Percentiles rank a stretch among this genome's conserved stretches.
Evolutionary conservation across 2,329 filamentous ascomycete species (phyloP).

Genomic region (Aschersonia sp.): DNA sequence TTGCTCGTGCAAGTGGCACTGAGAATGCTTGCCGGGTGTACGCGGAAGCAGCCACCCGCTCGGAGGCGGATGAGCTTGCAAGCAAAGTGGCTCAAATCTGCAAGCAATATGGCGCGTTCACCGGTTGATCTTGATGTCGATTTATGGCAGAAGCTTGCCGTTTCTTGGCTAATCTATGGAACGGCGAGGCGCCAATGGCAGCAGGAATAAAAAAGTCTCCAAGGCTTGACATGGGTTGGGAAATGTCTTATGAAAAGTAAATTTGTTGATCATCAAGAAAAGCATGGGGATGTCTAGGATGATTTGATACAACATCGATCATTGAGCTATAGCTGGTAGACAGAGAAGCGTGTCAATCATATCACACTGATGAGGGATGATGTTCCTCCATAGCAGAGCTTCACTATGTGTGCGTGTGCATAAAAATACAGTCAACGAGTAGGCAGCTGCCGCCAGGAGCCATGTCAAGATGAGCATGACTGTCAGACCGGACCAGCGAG

Average conservation of each 20-base stretch:
- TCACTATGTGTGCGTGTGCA: too few species aligned
- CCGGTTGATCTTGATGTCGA: background rate
- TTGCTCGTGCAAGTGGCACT: conserved; percentile 85
- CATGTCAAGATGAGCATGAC: too few species aligned
- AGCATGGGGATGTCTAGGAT: too few species aligned
- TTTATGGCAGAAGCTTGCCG: background rate
- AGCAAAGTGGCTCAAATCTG: conserved; percentile 68
- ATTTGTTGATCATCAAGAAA: background rate
- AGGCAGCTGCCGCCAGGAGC: too few species aligned
- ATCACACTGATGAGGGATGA: too few species aligned
- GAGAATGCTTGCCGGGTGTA: conserved; percentile 96
- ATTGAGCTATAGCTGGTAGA: too few species aligned
- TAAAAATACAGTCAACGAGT: too few species aligned
- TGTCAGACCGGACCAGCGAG: too few species aligned
- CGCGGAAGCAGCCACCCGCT: conserved; percentile 79
- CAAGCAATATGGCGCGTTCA: conserved; percentile 34
- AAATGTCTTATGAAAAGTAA: background rate
- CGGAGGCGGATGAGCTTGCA: conserved; percentile 82
- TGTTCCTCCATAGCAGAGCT: too few species aligned
- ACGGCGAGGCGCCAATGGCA: background rate
- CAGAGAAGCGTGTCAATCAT: too few species aligned
- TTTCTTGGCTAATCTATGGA: too few species aligned
- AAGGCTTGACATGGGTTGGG: background rate
- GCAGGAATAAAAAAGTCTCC: background rate
- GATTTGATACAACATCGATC: too few species aligned